phyloP scores from a whole-genome alignment of 2,329 filamentous ascomycete species.

The Ophiostoma tasmaniense region DNA sequence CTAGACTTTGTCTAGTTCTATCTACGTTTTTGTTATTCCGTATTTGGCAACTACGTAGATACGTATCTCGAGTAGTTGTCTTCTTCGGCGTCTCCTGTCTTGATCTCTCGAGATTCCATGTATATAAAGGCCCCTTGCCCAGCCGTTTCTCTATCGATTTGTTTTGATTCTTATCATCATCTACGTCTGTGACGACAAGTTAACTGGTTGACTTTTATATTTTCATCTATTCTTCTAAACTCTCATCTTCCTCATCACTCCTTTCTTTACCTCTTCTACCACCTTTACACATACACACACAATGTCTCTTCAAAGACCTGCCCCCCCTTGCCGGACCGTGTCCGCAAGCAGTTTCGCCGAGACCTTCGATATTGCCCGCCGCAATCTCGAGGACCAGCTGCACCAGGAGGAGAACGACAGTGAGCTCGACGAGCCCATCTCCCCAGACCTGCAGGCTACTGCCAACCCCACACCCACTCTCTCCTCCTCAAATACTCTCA shows the following conservation, averaged over 20 bases:
- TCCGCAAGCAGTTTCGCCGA: constrained; percentile 28
- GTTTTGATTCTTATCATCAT: neutral
- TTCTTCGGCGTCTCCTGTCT: neutral
- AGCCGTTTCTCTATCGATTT: neutral
- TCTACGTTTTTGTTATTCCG: neutral
- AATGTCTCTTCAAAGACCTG: constrained; percentile 26
- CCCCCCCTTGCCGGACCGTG: constrained; percentile 24
- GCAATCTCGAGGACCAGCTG: constrained; percentile 23
- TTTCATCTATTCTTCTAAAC: no score
- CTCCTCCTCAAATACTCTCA: constrained; percentile 9
- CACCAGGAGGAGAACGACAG: constrained; percentile 15
- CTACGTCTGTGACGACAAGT: constrained; percentile 9
- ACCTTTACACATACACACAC: neutral
- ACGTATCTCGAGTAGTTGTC: neutral
- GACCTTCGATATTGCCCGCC: constrained; percentile 27
- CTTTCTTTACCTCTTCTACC: neutral
- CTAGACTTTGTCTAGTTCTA: constrained; percentile 1
- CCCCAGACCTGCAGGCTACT: constrained; percentile 12
- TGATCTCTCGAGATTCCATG: neutral
- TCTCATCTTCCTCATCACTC: neutral
- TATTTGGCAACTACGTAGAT: neutral
- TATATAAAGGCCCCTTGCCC: constrained; percentile 2
- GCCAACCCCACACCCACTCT: constrained; percentile 7
- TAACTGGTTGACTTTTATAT: constrained; percentile 1
- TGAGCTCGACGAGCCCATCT: constrained; percentile 4